phyloP scores from a whole-genome alignment of 768 basidiomycete genomes.

The Crassisporium funariophilum region DNA sequence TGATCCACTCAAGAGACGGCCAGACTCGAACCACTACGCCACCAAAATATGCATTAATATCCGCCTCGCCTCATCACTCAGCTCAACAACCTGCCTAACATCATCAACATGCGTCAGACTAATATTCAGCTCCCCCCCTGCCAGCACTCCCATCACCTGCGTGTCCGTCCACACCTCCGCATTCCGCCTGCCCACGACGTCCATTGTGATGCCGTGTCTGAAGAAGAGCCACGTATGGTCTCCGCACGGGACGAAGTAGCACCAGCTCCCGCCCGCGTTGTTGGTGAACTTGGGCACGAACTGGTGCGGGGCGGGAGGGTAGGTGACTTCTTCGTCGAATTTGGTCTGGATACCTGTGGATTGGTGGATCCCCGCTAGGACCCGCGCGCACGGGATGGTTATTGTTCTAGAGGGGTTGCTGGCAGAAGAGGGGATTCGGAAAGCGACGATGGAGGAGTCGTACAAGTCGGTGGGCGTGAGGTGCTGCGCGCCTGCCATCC shows the following conservation, averaged over 20 bases:
- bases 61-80: neutral
- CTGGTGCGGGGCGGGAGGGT: neutral
- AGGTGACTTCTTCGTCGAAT: neutral
- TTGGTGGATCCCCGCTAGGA: neutral
- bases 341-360: neutral
- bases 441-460: slow-evolving; percentile 28
- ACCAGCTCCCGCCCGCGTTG: slow-evolving; percentile 23
- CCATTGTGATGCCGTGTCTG: slow-evolving; percentile 2
- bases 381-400: neutral
- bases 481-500: slow-evolving; percentile 20
- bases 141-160: slow-evolving; percentile 1
- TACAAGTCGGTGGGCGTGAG: slow-evolving; percentile 25
- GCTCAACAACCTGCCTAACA: slow-evolving; percentile 5
- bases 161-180: slow-evolving; percentile 7
- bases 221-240: slow-evolving; percentile 24
- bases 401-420: neutral
- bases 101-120: slow-evolving; percentile 10
- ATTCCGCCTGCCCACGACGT: slow-evolving; percentile 1
- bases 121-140: slow-evolving; percentile 14
- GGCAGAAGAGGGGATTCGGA: slow-evolving; percentile 5
- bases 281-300: slow-evolving; percentile 22
- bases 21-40: no score
- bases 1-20: no score
- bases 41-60: neutral
- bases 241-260: slow-evolving; percentile 28